These are phyloP conservation scores for Amauroascus niger DNA, from an alignment of 2,329 filamentous ascomycete species.

Conservation along the genomic window DNA sequence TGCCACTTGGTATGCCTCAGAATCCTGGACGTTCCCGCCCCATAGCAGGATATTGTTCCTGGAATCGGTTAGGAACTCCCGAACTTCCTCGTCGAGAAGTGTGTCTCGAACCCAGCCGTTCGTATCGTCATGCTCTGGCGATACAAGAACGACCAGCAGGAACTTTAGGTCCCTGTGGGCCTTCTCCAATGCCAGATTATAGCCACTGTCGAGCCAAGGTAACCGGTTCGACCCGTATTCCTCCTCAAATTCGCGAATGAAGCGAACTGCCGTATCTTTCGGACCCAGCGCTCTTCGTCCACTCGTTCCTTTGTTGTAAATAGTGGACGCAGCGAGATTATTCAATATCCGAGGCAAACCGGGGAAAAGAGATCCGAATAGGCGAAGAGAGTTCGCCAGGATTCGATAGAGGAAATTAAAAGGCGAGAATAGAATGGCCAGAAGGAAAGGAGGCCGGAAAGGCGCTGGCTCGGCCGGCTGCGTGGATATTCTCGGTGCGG, in stretches of 20 bases:
- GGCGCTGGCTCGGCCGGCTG: constrained; percentile 56
- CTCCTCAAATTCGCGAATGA: constrained; percentile 89
- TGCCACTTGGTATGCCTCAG: constrained; percentile 90
- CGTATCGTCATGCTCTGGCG: constrained; percentile 91
- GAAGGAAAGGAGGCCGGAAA: constrained; percentile 62
- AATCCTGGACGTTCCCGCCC: constrained; percentile 86
- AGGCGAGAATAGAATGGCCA: constrained; percentile 70
- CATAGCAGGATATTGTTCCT: constrained; percentile 75
- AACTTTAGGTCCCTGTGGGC: constrained; percentile 90
- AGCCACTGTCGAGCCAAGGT: constrained; percentile 76
- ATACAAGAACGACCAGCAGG: constrained; percentile 75
- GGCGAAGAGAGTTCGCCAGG: constrained; percentile 56
- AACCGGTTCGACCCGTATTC: constrained; percentile 63
- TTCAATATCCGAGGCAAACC: constrained; percentile 60
- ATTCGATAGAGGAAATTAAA: constrained; percentile 68
- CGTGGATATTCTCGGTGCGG: constrained; percentile 77
- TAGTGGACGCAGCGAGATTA: constrained; percentile 41
- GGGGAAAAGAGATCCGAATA: constrained; percentile 67
- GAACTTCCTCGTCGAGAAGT: constrained; percentile 64
- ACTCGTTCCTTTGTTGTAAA: constrained; percentile 46
- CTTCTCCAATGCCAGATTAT: constrained; percentile 80
- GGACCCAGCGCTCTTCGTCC: constrained; percentile 70
- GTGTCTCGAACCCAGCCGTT: constrained; percentile 71
- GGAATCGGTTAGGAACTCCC: constrained; percentile 62
- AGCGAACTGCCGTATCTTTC: constrained; percentile 76